These are phyloP conservation scores for Metschnikowia chrysomelidarum DNA, from an alignment of 805 yeast species.

Conservation along the genomic window DNA sequence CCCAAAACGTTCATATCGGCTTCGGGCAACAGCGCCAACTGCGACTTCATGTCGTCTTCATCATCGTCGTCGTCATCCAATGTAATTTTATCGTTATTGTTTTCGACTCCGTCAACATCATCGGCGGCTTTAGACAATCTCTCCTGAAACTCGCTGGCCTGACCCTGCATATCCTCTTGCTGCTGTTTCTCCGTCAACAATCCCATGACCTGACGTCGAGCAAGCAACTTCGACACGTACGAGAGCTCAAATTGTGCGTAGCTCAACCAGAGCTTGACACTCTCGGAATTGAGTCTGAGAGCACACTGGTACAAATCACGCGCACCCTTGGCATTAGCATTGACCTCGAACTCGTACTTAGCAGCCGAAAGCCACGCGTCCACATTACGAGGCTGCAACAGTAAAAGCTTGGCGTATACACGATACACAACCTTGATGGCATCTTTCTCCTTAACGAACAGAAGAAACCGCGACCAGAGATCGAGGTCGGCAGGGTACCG, in stretches of 20 bases:
- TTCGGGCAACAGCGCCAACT: slow-evolving; percentile 76
- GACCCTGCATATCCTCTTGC: slow-evolving; percentile 42
- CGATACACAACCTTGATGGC: slow-evolving; percentile 71
- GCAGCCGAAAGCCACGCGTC: slow-evolving; percentile 95
- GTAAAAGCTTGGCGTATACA: slow-evolving; percentile 73
- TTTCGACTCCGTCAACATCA: slow-evolving; percentile 18
- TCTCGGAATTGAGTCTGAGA: slow-evolving; percentile 77
- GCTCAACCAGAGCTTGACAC: slow-evolving; percentile 71
- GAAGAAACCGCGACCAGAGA: slow-evolving; percentile 77
- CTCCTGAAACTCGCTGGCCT: slow-evolving; percentile 12
- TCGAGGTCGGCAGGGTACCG: slow-evolving; percentile 75
- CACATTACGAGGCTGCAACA: slow-evolving; percentile 86
- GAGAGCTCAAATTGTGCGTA: slow-evolving; percentile 87
- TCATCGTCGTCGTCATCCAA: slow-evolving; percentile 42
- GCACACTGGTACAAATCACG: slow-evolving; percentile 83
- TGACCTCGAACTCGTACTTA: slow-evolving; percentile 84
- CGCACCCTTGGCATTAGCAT: slow-evolving; percentile 86
- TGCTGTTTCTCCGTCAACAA: slow-evolving; percentile 74
- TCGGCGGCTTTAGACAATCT: slow-evolving; percentile 25
- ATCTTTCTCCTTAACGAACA: slow-evolving; percentile 62
- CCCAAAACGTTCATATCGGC: slow-evolving; percentile 85
- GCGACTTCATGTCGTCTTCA: slow-evolving; percentile 56
- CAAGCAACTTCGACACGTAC: slow-evolving; percentile 77
- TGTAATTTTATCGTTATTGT: slow-evolving; percentile 40
- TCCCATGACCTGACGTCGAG: slow-evolving; percentile 80